Conservation (phyloP, 805 yeast genomes). For the Candida argentea region DNA sequence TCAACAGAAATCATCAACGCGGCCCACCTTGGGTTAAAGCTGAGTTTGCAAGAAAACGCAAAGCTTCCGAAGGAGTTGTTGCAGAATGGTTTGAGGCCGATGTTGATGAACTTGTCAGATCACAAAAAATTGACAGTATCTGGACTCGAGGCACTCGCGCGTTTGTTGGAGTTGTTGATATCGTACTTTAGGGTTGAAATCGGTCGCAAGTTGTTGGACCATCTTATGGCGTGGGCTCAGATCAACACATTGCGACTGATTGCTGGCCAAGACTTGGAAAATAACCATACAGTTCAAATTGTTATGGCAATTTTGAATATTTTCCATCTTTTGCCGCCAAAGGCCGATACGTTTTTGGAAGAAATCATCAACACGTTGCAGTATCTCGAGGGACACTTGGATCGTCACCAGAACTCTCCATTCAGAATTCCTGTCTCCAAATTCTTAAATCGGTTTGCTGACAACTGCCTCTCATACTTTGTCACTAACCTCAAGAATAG, state of each 20-base stretch:
- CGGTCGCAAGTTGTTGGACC: conserved; percentile 87
- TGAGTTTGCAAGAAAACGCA: conserved; percentile 74
- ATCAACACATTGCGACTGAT: conserved; percentile 65
- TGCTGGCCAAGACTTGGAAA: conserved; percentile 70
- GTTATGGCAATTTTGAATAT: conserved; percentile 85
- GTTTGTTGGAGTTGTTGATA: conserved; percentile 74
- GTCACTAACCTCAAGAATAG: conserved; percentile 55
- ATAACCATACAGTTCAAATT: conserved; percentile 74
- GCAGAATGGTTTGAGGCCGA: conserved; percentile 93
- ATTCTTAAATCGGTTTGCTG: conserved; percentile 74
- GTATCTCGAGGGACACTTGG: conserved; percentile 69
- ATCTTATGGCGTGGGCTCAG: conserved; percentile 92
- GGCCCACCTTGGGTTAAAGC: conserved; percentile 79
- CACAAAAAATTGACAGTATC: conserved; percentile 82
- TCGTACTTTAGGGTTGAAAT: conserved; percentile 95
- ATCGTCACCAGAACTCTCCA: conserved; percentile 81
- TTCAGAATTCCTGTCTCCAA: conserved; percentile 86
- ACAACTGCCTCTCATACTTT: conserved; percentile 63
- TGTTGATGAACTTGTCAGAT: conserved; percentile 90
- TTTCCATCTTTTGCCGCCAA: conserved; percentile 84
- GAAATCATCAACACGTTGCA: conserved; percentile 71
- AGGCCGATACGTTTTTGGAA: conserved; percentile 86
- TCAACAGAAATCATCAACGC: conserved; percentile 87
- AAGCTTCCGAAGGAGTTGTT: conserved; percentile 87
- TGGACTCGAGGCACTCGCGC: conserved; percentile 85